phyloP scores from a whole-genome alignment of 148 eudicot species.

The Mesembryanthemum crystallinum region DNA sequence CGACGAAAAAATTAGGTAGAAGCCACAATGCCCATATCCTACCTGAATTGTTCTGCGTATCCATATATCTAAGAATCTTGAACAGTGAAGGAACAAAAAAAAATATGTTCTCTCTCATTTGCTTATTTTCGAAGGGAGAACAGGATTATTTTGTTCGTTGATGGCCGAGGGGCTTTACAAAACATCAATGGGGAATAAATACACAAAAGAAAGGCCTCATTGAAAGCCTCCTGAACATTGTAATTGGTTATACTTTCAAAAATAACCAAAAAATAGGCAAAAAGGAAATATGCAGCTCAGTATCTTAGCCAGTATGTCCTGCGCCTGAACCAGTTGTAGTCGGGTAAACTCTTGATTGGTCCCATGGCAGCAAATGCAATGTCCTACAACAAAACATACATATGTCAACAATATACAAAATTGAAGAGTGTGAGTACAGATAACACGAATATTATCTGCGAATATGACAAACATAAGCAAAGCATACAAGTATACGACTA shows the following conservation, averaged over 20 bases:
- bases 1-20: background rate
- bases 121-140: constrained; percentile 16
- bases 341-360: constrained; percentile 41
- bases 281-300: constrained; percentile 11
- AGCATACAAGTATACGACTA: too few relatives aligned
- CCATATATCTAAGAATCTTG: background rate
- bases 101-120: background rate
- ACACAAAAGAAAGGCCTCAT: background rate
- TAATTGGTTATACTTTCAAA: background rate
- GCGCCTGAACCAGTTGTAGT: constrained; percentile 66
- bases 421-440: background rate
- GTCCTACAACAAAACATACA: constrained; percentile 28
- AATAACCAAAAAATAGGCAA: background rate
- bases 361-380: constrained; percentile 51
- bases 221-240: background rate
- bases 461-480: too few relatives aligned
- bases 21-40: background rate
- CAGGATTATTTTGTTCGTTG: background rate
- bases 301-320: constrained; percentile 55
- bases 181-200: constrained; percentile 7
- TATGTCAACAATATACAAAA: background rate
- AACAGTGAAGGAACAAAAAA: background rate
- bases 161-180: background rate
- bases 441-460: too few relatives aligned
- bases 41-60: background rate